Evolutionary conservation across 1,284 basidiomycete species (phyloP).

Genomic region (Microbotryum saponariae): DNA sequence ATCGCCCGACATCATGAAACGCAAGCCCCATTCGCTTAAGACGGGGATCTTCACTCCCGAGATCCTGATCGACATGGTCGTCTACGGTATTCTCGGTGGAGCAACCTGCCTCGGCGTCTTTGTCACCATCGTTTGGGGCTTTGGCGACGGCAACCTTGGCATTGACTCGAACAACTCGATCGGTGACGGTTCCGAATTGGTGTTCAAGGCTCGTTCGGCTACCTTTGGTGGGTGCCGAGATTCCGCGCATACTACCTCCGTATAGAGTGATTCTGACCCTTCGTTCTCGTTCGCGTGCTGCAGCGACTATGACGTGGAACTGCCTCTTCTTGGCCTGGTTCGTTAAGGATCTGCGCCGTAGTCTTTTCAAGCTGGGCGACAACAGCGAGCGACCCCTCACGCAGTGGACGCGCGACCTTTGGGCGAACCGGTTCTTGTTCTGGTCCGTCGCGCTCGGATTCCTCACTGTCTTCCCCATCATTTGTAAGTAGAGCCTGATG

Average conservation of each 20-base stretch:
- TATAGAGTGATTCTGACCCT: no score
- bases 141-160: conserved; percentile 19
- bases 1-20: conserved; percentile 22
- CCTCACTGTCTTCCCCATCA: conserved; percentile 48
- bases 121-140: conserved; percentile 50
- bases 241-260: neutral
- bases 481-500: conserved; percentile 37
- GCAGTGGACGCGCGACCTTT: conserved; percentile 21
- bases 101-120: conserved; percentile 47
- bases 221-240: conserved; percentile 34
- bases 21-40: conserved; percentile 29
- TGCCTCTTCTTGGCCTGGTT: conserved; percentile 42
- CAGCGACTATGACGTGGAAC: conserved; percentile 35
- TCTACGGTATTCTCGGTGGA: conserved; percentile 60
- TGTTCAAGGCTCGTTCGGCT: conserved; percentile 41
- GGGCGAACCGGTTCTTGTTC: conserved; percentile 35
- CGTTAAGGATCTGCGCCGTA: conserved; percentile 38
- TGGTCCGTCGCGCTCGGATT: conserved; percentile 47
- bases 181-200: conserved; percentile 36
- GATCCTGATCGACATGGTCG: conserved; percentile 51
- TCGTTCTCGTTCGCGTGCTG: neutral
- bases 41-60: conserved; percentile 40
- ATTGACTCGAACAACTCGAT: conserved; percentile 38
- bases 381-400: conserved; percentile 28
- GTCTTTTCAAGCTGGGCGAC: conserved; percentile 40